A percentile compares a stretch with the other conserved stretches of the same genome.
phyloP scores from a whole-genome alignment of 208 protist genomes.

The Phytomonas sp. region DNA sequence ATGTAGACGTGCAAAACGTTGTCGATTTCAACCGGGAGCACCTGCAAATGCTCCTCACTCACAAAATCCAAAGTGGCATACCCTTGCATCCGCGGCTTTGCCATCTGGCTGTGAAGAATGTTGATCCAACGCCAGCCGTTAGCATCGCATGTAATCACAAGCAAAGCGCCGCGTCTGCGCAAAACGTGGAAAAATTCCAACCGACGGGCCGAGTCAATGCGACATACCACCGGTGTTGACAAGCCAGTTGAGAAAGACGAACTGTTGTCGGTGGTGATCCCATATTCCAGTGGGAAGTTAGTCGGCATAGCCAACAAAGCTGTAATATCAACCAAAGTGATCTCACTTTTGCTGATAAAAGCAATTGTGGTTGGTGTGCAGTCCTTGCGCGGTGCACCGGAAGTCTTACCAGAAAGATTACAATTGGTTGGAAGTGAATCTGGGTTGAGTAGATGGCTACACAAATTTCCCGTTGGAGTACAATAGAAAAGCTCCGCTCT shows the following conservation, averaged over 20 bases:
- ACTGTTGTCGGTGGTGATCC: neutral
- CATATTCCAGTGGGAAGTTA: neutral
- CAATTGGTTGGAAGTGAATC: conserved; percentile 4
- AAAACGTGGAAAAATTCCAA: conserved; percentile 62
- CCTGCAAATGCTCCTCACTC: conserved; percentile 51
- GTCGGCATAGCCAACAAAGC: conserved; percentile 17
- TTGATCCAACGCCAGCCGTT: conserved; percentile 82
- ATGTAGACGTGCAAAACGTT: conserved; percentile 73
- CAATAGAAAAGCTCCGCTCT: conserved; percentile 39
- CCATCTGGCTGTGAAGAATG: conserved; percentile 55
- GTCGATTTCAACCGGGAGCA: conserved; percentile 41
- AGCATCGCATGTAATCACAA: conserved; percentile 64
- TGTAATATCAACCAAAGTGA: conserved; percentile 33
- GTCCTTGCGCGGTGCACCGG: neutral
- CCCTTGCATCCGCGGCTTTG: conserved; percentile 44
- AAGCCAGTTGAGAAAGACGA: neutral
- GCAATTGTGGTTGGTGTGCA: conserved; percentile 19
- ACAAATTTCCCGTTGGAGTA: conserved; percentile 34
- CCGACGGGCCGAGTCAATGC: conserved; percentile 29
- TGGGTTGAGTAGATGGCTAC: conserved; percentile 38
- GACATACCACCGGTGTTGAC: conserved; percentile 19
- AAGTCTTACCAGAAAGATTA: neutral
- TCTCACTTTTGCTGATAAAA: conserved; percentile 29
- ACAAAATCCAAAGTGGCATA: conserved; percentile 64
- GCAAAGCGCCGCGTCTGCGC: conserved; percentile 29